Evolutionary conservation across 345 rosid genomes (phyloP).

Genomic region (Arabis hirsuta): DNA sequence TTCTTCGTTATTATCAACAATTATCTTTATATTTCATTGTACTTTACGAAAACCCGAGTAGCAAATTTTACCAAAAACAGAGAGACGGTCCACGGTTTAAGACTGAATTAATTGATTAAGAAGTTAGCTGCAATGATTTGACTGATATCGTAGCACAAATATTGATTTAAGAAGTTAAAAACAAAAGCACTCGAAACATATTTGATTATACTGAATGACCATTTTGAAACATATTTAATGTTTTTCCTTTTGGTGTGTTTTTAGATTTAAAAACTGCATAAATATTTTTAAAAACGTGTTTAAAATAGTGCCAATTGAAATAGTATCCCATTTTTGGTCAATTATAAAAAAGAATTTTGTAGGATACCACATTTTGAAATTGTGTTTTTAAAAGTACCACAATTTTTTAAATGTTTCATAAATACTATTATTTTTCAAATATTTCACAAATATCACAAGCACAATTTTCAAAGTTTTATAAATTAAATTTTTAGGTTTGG

Average conservation of each 20-base stretch:
- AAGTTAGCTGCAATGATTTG: conserved; percentile 12
- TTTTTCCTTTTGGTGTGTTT: not conserved
- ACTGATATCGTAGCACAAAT: not conserved
- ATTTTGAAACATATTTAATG: not conserved
- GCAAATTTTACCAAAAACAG: conserved; percentile 15
- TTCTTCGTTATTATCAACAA: conserved; percentile 14
- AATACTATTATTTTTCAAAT: too few species aligned
- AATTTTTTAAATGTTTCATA: too few species aligned
- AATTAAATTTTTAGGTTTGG: too few species aligned
- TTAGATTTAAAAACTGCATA: not conserved
- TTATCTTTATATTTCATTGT: not conserved
- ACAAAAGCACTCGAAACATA: not conserved
- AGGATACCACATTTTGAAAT: too few species aligned
- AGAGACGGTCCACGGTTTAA: conserved; percentile 21
- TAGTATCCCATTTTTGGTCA: too few species aligned
- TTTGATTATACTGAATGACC: not conserved
- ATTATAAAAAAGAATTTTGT: too few species aligned
- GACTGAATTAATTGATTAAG: conserved; percentile 2
- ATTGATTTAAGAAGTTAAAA: conserved; percentile 18
- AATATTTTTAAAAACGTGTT: not conserved
- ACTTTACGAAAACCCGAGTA: not conserved
- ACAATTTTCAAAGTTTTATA: too few species aligned
- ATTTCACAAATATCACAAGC: too few species aligned
- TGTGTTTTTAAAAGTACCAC: too few species aligned
- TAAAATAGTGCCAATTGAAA: too few species aligned